Evolutionary conservation across 768 basidiomycete genomes (phyloP).

Genomic region (Tricholoma bakamatsutake): DNA sequence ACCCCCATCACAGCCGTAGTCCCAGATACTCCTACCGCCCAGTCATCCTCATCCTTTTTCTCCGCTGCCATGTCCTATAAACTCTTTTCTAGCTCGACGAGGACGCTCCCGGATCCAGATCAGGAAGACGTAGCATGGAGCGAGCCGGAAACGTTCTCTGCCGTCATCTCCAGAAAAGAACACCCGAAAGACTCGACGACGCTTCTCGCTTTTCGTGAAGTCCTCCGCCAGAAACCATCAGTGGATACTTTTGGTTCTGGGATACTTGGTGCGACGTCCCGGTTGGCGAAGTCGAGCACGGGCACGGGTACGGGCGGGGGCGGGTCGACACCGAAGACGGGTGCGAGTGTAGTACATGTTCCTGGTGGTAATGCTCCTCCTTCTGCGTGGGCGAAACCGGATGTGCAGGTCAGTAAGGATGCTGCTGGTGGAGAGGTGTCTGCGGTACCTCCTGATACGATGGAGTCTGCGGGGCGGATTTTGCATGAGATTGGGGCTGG

Average conservation of each 20-base stretch:
- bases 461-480: constrained; percentile 37
- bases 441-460: constrained; percentile 23
- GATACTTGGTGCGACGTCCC: constrained; percentile 2
- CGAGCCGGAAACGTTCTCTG: constrained; percentile 54
- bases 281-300: not conserved
- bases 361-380: constrained; percentile 21
- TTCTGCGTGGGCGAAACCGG: constrained; percentile 51
- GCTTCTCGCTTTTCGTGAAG: constrained; percentile 54
- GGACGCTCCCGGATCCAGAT: constrained; percentile 52
- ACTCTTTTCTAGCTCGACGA: constrained; percentile 37
- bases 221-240: constrained; percentile 49
- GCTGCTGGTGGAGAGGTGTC: constrained; percentile 46
- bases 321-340: not conserved
- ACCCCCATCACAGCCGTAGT: not conserved
- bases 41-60: constrained; percentile 40
- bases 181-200: constrained; percentile 55
- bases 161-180: constrained; percentile 57
- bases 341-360: not conserved
- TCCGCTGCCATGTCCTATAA: constrained; percentile 41
- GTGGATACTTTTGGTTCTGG: constrained; percentile 19
- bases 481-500: constrained; percentile 37
- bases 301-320: constrained; percentile 3
- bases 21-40: constrained; percentile 9
- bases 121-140: constrained; percentile 52
- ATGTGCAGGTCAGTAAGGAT: constrained; percentile 46